Base-by-base conservation (phyloP, 345 rosid genomes). In the Fremontodendron californicum region DNA sequence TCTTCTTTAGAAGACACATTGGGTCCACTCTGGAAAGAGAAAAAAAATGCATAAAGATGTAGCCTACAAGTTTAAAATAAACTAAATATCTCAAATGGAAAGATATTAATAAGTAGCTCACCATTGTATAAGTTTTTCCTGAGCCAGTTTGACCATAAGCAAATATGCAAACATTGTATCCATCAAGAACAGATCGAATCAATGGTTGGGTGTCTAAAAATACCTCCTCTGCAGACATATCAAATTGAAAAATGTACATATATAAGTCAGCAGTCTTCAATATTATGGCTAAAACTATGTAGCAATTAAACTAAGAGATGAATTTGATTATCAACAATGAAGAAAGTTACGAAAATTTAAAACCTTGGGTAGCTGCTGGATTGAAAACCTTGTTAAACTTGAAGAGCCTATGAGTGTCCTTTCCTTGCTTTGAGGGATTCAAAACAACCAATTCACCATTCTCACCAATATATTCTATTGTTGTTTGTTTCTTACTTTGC, bases 131-230 rank as follows among this genome's bases (percentile, higher is more conserved):
- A 58, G 99, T 96, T 88, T 96, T 96, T 62, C 99, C 99, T 11
- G 99, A 96, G 9, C 99, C 99, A n/a, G 98, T 96, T 88, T 96
- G 99, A 57, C 99, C 99, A 86, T 96, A 96, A n/a, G 99, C 99
- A 84, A 96, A 93, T 79, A 96, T 93, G 71, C 98, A 96, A 55
- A 96, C 99, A 80, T 91, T 93, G 83, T 88, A 96, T 43, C 99
- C 99, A 70, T 96, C 98, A 72, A 96, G 97, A 78, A 93, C 96
- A 10, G 99, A 93, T 51, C 97, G 92, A 79, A 96, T 92, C 81
- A 96, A 82, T 54, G 97, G 99, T 70, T 82, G 95, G 61, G 98
- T 93, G 76, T 96, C 99, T 77, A 91, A 70, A 82, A 90, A 96
- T 69, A 93, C 97, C 78, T 96, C 97, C 97, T 89, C 99, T 94